Evolutionary conservation across 2,329 filamentous ascomycete genomes (phyloP).

Genomic region (Bipolaris bicolor): DNA sequence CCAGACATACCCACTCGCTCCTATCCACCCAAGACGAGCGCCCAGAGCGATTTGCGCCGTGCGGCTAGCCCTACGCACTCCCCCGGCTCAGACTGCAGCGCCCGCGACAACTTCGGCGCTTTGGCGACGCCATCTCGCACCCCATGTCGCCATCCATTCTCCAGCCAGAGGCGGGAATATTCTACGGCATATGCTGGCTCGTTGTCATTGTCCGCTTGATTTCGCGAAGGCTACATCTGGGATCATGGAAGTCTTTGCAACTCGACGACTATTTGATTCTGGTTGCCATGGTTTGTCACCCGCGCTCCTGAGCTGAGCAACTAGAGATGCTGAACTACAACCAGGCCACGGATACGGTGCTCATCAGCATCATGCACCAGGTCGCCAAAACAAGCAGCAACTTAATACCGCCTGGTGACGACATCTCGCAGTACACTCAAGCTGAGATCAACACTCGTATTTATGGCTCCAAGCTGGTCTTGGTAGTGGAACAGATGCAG

Average conservation of each 20-base stretch:
- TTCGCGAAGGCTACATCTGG: constrained; percentile 39
- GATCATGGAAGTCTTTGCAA: constrained; percentile 42
- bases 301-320: background rate
- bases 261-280: constrained; percentile 47
- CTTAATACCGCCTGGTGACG: constrained; percentile 42
- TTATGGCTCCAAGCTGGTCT: constrained; percentile 61
- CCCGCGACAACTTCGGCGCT: constrained; percentile 12
- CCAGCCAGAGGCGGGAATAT: constrained; percentile 43
- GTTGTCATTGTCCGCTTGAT: constrained; percentile 37
- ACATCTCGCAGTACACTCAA: constrained; percentile 40
- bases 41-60: constrained; percentile 1
- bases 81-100: constrained; percentile 3
- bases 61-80: background rate
- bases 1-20: background rate
- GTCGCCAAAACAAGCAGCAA: constrained; percentile 45
- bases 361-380: constrained; percentile 43
- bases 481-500: constrained; percentile 62
- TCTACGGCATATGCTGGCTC: constrained; percentile 45
- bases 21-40: constrained; percentile 5
- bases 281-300: constrained; percentile 40
- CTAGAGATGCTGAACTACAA: constrained; percentile 10
- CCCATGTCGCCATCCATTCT: constrained; percentile 33
- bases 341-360: constrained; percentile 42
- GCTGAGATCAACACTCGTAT: constrained; percentile 52
- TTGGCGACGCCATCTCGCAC: background rate